Percentiles rank a stretch among this genome's conserved stretches.
phyloP scores from a whole-genome alignment of 1,284 basidiomycete species.

The Cutaneotrichosporon cutaneum region DNA sequence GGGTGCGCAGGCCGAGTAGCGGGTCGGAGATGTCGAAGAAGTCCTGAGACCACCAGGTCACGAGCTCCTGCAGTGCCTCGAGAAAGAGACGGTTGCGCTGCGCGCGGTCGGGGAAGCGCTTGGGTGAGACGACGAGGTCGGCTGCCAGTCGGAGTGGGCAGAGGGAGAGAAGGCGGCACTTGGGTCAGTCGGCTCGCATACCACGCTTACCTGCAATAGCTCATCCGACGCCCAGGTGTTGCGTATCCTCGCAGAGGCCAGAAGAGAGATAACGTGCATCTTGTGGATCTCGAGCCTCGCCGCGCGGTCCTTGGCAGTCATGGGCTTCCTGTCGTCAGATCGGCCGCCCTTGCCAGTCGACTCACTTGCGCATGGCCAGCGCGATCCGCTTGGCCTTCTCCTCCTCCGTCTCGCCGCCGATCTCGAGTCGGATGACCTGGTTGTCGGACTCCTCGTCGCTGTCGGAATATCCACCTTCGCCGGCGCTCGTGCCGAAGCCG shows the following conservation, averaged over 20 bases:
- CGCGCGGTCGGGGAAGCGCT: constrained; percentile 73
- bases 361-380: constrained; percentile 46
- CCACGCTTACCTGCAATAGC: constrained; percentile 66
- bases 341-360: neutral
- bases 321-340: constrained; percentile 41
- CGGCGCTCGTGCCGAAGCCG: constrained; percentile 9
- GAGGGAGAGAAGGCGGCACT: constrained; percentile 71
- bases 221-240: constrained; percentile 84
- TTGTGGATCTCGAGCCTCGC: constrained; percentile 78
- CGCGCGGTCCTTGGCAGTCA: constrained; percentile 62
- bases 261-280: constrained; percentile 74
- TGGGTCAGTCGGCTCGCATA: constrained; percentile 3
- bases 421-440: constrained; percentile 43
- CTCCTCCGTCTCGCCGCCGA: constrained; percentile 46
- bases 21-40: constrained; percentile 62
- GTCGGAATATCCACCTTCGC: constrained; percentile 3
- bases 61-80: constrained; percentile 68
- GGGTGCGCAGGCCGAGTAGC: constrained; percentile 60
- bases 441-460: constrained; percentile 31
- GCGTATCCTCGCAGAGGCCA: constrained; percentile 71
- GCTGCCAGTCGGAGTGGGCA: constrained; percentile 75
- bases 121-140: constrained; percentile 77
- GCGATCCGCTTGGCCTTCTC: constrained; percentile 44
- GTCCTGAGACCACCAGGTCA: constrained; percentile 74
- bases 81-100: constrained; percentile 83